Evolutionary conservation across 345 rosid genomes (phyloP).

Genomic region (Gossypium australe): DNA sequence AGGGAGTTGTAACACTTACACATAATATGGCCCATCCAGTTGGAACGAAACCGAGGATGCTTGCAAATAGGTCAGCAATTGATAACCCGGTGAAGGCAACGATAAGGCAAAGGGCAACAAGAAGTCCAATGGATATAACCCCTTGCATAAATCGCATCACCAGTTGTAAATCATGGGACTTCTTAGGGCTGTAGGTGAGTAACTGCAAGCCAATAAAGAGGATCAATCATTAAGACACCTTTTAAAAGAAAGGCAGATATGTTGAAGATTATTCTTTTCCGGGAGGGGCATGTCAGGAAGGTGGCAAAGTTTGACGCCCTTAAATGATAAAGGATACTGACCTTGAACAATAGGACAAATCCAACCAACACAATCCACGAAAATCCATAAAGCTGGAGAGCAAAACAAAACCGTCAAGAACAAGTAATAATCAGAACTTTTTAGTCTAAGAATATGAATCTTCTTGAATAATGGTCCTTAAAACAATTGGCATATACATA

Average conservation of each 20-base stretch:
- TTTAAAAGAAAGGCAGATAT: neutral
- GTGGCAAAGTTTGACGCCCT: neutral
- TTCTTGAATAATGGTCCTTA: neutral
- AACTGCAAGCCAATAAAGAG: slow-evolving; percentile 39
- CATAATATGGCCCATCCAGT: slow-evolving; percentile 85
- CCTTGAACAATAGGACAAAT: slow-evolving; percentile 74
- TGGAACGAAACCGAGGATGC: slow-evolving; percentile 81
- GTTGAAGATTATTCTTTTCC: neutral
- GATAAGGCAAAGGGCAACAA: slow-evolving; percentile 57
- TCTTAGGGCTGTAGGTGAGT: slow-evolving; percentile 70
- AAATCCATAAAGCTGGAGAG: slow-evolving; percentile 72
- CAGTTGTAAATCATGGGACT: slow-evolving; percentile 55
- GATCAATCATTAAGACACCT: neutral
- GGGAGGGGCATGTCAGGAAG: neutral
- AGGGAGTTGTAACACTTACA: slow-evolving; percentile 32
- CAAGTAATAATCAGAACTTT: slow-evolving; percentile 1
- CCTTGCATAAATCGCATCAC: slow-evolving; percentile 80
- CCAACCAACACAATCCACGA: slow-evolving; percentile 79
- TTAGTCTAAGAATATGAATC: neutral
- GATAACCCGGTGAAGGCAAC: slow-evolving; percentile 54
- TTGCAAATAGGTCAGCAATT: slow-evolving; percentile 73
- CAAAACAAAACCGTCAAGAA: slow-evolving; percentile 19
- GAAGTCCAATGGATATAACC: slow-evolving; percentile 53
- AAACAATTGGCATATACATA: neutral
- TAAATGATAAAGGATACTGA: slow-evolving; percentile 19